Evolutionary conservation across 2,329 filamentous ascomycete genomes (phyloP).

Genomic region (Sporothrix euskadiensis): DNA sequence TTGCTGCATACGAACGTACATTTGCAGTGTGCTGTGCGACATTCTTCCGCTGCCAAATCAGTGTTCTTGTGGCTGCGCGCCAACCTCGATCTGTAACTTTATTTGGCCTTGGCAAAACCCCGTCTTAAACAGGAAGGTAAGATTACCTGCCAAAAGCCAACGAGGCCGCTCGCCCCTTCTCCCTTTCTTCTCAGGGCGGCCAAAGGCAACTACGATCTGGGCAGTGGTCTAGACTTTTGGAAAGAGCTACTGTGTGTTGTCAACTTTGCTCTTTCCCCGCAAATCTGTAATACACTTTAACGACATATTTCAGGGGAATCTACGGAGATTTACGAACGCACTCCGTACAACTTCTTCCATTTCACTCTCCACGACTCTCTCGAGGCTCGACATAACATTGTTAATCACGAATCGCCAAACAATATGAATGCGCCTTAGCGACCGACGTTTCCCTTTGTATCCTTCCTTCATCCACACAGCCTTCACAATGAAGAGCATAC

Average conservation of each 20-base stretch:
- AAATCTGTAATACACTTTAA: no score
- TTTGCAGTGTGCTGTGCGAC: neutral
- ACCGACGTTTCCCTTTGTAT: neutral
- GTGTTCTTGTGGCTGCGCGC: no score
- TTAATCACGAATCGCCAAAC: neutral
- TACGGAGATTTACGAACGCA: no score
- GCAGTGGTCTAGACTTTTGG: no score
- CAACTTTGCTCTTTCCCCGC: no score
- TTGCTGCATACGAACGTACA: neutral
- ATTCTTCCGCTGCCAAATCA: neutral
- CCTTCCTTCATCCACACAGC: neutral
- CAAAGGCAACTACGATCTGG: neutral
- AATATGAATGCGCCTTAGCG: neutral
- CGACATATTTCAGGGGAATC: no score
- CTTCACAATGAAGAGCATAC: neutral
- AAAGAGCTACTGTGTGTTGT: no score
- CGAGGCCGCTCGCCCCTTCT: neutral
- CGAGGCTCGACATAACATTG: no score
- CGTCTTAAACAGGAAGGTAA: neutral
- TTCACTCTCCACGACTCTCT: no score
- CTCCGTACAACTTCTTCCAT: no score
- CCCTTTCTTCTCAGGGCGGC: neutral
- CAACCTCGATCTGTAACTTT: neutral
- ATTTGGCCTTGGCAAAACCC: neutral
- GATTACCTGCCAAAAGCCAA: no score